Evolutionary conservation across 345 rosid genomes (phyloP).

Genomic region (Gossypium turneri): DNA sequence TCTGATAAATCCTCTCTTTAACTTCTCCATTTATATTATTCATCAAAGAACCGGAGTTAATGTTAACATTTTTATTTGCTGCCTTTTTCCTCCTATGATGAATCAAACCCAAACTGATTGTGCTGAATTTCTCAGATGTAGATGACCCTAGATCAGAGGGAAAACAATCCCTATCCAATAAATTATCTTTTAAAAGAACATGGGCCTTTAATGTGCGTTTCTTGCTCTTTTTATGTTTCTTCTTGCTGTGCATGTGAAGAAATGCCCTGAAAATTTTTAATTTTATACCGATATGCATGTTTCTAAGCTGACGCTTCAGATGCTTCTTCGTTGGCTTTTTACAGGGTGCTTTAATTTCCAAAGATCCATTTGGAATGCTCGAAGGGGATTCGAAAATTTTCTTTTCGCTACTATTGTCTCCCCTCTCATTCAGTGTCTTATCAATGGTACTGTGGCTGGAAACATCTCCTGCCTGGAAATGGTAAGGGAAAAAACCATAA

Average conservation of each 20-base stretch:
- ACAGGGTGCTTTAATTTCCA: constrained; percentile 16
- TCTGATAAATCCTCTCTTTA: constrained; percentile 37
- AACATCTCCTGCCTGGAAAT: constrained; percentile 32
- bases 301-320: constrained; percentile 30
- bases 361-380: constrained; percentile 18
- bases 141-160: constrained; percentile 46
- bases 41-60: constrained; percentile 21
- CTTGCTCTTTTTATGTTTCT: constrained; percentile 52
- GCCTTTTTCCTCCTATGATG: constrained; percentile 19
- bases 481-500: constrained; percentile 25
- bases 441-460: constrained; percentile 9
- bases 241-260: constrained; percentile 37
- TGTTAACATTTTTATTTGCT: constrained; percentile 21
- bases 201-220: constrained; percentile 15
- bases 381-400: neutral
- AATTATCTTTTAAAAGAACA: constrained; percentile 29
- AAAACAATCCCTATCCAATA: constrained; percentile 23
- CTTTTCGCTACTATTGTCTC: constrained; percentile 24
- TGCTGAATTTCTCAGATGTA: constrained; percentile 36
- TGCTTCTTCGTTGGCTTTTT: constrained; percentile 42
- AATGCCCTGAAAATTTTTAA: constrained; percentile 39
- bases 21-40: constrained; percentile 31
- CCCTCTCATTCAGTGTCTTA: constrained; percentile 22
- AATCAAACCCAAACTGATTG: constrained; percentile 18
- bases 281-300: constrained; percentile 40